These are phyloP conservation scores for Plantago elongata DNA, from an alignment of 257 asterid species.

Conservation along the genomic window DNA sequence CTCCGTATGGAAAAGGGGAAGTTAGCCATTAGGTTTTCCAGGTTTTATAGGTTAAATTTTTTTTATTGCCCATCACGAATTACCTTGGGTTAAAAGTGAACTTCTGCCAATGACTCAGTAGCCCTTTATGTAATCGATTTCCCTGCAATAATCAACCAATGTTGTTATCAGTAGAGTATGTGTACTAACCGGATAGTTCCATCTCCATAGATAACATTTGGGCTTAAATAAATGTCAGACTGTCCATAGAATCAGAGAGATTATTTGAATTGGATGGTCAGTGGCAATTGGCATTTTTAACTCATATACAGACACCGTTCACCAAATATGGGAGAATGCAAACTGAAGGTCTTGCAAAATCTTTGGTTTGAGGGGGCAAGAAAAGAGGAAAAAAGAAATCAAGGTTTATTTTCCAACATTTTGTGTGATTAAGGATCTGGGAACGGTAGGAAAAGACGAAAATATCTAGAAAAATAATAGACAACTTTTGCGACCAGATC, in stretches of 20 bases:
- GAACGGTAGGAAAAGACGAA: too few relatives aligned
- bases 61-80: slow-evolving; percentile 11
- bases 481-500: too few relatives aligned
- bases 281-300: background rate
- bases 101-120: slow-evolving; percentile 91
- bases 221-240: slow-evolving; percentile 14
- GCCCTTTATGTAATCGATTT: slow-evolving; percentile 83
- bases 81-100: slow-evolving; percentile 97
- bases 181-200: slow-evolving; percentile 1
- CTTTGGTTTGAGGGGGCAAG: too few relatives aligned
- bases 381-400: too few relatives aligned
- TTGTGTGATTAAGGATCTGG: too few relatives aligned
- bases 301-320: background rate
- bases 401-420: too few relatives aligned
- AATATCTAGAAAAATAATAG: too few relatives aligned
- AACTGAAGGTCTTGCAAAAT: too few relatives aligned
- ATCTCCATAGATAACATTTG: slow-evolving; percentile 4
- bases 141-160: slow-evolving; percentile 48
- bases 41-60: too few relatives aligned
- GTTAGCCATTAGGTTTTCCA: too few relatives aligned
- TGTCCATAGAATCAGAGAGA: background rate
- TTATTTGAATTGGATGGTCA: background rate
- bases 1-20: slow-evolving; percentile 1
- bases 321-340: too few relatives aligned
- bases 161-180: slow-evolving; percentile 10